phyloP scores from a whole-genome alignment of 495 filamentous ascomycete species.

The Umbilicaria muhlenbergii region DNA sequence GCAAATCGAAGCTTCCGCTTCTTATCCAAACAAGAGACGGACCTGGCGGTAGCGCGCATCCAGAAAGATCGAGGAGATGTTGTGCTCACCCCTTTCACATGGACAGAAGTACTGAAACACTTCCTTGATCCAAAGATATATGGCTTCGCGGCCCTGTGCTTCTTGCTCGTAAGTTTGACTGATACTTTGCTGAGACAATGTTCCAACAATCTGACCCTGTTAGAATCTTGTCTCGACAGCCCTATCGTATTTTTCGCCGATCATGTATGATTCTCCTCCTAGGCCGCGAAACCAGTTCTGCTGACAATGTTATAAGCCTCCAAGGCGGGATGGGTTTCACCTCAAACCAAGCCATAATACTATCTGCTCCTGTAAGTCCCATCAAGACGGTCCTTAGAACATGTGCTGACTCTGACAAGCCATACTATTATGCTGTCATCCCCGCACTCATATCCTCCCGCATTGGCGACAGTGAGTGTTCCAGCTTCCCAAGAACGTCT shows the following conservation, averaged over 20 bases:
- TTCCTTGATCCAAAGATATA: slow-evolving; percentile 57
- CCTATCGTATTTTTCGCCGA: slow-evolving; percentile 33
- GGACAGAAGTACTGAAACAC: slow-evolving; percentile 39
- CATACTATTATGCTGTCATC: slow-evolving; percentile 61
- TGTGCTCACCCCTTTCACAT: slow-evolving; percentile 41
- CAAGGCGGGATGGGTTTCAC: slow-evolving; percentile 58
- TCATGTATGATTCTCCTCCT: slow-evolving; percentile 11
- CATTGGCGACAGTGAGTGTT: slow-evolving; percentile 35
- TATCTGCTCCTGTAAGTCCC: slow-evolving; percentile 43
- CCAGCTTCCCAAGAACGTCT: no score
- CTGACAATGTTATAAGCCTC: slow-evolving; percentile 31
- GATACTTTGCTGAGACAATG: no score
- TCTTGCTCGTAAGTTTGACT: slow-evolving; percentile 29
- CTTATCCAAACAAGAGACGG: slow-evolving; percentile 40
- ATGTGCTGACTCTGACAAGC: slow-evolving; percentile 14
- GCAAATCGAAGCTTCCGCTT: slow-evolving; percentile 45
- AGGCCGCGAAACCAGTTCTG: background rate
- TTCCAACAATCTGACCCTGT: background rate
- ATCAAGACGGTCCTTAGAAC: background rate
- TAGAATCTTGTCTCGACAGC: slow-evolving; percentile 44
- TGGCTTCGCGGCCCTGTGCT: slow-evolving; percentile 57
- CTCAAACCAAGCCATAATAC: slow-evolving; percentile 46
- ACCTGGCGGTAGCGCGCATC: slow-evolving; percentile 40
- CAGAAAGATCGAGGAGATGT: slow-evolving; percentile 51
- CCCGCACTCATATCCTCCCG: slow-evolving; percentile 56